Percentiles rank a stretch among this genome's conserved stretches.
Evolutionary conservation across 139 green algal genomes (phyloP).

Genomic region (Chlamydomonas schloesseri): DNA sequence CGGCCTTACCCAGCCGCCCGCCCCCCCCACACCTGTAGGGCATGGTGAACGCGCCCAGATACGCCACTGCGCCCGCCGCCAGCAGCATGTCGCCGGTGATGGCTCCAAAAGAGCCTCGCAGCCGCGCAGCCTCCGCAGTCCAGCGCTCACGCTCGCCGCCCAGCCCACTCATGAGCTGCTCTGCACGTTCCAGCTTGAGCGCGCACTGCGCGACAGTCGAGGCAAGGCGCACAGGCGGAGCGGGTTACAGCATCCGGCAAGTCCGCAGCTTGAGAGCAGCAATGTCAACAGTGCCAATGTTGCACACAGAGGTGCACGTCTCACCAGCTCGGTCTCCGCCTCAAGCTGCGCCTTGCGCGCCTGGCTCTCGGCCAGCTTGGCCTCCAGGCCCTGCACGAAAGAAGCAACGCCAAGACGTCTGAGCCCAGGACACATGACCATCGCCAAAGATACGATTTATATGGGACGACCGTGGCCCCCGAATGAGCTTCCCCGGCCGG

Average conservation of each 20-base stretch:
- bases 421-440: no score
- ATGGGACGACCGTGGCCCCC: no score
- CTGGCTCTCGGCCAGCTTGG: slow-evolving; percentile 62
- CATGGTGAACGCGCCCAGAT: slow-evolving; percentile 78
- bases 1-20: no score
- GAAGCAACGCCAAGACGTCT: no score
- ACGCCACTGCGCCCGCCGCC: slow-evolving; percentile 68
- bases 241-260: no score
- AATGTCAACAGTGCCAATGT: no score
- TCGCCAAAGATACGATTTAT: no score
- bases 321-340: slow-evolving; percentile 62
- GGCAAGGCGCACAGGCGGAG: no score
- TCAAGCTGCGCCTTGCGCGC: slow-evolving; percentile 68
- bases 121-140: slow-evolving; percentile 62
- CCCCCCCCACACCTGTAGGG: slow-evolving; percentile 56
- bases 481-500: no score
- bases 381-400: slow-evolving; percentile 59
- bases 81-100: slow-evolving; percentile 81
- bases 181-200: slow-evolving; percentile 79
- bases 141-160: slow-evolving; percentile 72
- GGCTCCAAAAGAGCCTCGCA: slow-evolving; percentile 54
- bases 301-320: no score
- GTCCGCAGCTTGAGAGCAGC: no score
- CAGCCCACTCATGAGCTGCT: slow-evolving; percentile 76
- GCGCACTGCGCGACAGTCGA: slow-evolving; percentile 61